These are phyloP conservation scores for Elongisporangium anandrum DNA, from an alignment of 352 stramenopile genomes.

Conservation along the genomic window DNA sequence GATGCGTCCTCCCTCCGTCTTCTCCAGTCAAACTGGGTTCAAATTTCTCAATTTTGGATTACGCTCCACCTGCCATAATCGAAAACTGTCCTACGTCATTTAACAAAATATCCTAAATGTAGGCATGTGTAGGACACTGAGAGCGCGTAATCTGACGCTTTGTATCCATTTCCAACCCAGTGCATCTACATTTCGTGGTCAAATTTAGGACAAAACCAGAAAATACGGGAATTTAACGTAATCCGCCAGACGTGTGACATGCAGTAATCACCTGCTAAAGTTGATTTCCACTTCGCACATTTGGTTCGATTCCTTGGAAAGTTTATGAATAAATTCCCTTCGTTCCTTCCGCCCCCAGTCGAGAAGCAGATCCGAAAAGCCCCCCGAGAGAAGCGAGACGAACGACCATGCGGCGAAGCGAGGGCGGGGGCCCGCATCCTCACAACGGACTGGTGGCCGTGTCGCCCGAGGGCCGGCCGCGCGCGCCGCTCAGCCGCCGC, in stretches of 20 bases:
- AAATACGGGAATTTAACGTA: neutral
- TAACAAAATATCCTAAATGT: neutral
- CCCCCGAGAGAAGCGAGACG: constrained; percentile 1
- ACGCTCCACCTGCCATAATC: neutral
- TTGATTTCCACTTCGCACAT: neutral
- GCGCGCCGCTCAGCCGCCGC: constrained; percentile 25
- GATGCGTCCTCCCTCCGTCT: neutral
- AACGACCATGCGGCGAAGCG: constrained; percentile 7
- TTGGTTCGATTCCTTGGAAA: constrained; percentile 1
- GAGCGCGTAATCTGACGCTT: neutral
- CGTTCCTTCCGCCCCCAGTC: neutral
- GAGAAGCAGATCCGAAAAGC: constrained; percentile 1
- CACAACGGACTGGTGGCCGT: constrained; percentile 4
- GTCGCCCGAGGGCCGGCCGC: constrained; percentile 8
- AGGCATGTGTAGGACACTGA: neutral
- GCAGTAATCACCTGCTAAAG: neutral
- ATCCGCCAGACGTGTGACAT: constrained; percentile 1
- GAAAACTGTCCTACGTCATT: neutral
- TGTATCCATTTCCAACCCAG: constrained; percentile 1
- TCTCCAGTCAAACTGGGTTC: constrained; percentile 1
- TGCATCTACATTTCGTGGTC: neutral
- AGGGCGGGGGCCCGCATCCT: constrained; percentile 7
- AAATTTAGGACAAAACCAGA: neutral
- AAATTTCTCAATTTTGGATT: constrained; percentile 1
- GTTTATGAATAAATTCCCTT: constrained; percentile 1